Percentiles rank a stretch among this genome's conserved stretches.
Evolutionary conservation across 176 grass and related monocot genomes (phyloP).

Genomic region (Olyra latifolia): DNA sequence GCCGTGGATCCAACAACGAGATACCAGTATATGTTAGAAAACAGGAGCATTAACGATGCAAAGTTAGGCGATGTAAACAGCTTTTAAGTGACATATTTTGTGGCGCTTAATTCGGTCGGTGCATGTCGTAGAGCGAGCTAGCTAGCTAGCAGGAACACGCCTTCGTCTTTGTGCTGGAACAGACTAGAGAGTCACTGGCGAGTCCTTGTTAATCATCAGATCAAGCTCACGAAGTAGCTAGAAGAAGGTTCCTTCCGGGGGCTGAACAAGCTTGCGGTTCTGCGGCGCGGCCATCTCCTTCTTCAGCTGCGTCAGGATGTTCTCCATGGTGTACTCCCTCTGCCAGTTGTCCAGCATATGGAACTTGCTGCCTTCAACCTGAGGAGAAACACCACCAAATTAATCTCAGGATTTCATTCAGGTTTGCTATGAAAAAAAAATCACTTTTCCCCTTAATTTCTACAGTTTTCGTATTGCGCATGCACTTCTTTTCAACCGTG

Average conservation of each 20-base stretch:
- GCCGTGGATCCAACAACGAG: not conserved
- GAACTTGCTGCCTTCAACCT: slow-evolving; percentile 46
- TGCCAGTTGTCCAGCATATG: slow-evolving; percentile 42
- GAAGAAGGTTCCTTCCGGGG: slow-evolving; percentile 50
- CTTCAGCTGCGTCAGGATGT: slow-evolving; percentile 50
- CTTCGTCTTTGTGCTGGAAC: not conserved
- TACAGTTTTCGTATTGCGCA: too few species aligned
- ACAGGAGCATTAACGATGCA: not conserved
- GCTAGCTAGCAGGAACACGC: not conserved
- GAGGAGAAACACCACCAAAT: not conserved
- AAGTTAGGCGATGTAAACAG: not conserved
- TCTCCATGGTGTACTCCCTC: slow-evolving; percentile 56
- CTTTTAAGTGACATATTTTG: not conserved
- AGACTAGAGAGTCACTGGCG: not conserved
- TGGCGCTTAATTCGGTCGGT: too few species aligned
- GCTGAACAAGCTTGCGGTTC: slow-evolving; percentile 48
- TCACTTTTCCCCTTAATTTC: not conserved
- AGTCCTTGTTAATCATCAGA: not conserved
- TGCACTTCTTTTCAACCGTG: not conserved
- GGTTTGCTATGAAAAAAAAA: not conserved
- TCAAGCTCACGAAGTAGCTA: not conserved
- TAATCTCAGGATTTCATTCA: not conserved
- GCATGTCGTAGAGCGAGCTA: not conserved
- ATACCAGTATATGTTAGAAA: not conserved
- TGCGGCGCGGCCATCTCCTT: slow-evolving; percentile 52